phyloP scores from a whole-genome alignment of 78 protist genomes.

The Monosiga brevicollis region DNA sequence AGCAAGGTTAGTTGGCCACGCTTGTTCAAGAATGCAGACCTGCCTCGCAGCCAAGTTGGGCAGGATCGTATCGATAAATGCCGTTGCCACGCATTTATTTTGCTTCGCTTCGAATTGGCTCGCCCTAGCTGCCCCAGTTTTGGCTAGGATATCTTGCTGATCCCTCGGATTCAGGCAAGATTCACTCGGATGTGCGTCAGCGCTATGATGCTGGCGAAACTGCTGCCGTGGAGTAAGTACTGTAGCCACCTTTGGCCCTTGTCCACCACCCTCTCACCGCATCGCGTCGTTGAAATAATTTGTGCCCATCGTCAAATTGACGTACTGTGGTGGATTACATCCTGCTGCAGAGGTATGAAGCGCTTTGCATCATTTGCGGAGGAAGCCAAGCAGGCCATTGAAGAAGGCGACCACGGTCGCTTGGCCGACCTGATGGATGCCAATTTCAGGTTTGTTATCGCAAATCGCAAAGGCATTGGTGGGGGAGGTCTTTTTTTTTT shows the following conservation, averaged over 20 bases:
- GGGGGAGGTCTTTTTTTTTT: neutral
- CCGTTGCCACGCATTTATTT: too few species aligned
- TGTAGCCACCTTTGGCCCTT: neutral
- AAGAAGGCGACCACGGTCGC: neutral
- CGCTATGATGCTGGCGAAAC: slow-evolving; percentile 3
- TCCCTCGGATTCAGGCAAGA: slow-evolving; percentile 18
- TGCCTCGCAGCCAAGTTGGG: too few species aligned
- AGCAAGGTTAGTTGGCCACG: neutral
- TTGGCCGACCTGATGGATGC: neutral
- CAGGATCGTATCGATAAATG: too few species aligned
- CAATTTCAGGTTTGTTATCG: neutral
- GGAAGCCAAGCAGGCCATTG: neutral
- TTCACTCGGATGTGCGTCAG: slow-evolving; percentile 15
- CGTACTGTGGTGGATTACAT: neutral
- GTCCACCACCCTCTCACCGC: too few species aligned
- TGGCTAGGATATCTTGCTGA: neutral
- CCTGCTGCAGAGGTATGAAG: neutral
- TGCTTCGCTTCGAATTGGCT: too few species aligned
- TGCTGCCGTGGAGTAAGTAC: neutral
- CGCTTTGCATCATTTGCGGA: neutral
- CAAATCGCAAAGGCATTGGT: neutral
- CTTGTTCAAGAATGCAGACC: too few species aligned
- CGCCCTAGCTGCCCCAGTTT: slow-evolving; percentile 1
- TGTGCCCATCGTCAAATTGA: neutral
- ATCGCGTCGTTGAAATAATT: neutral